A percentile compares a stretch with the other conserved stretches of the same genome.
phyloP scores from a whole-genome alignment of 2,329 filamentous ascomycete species.

The Claviceps sp. region DNA sequence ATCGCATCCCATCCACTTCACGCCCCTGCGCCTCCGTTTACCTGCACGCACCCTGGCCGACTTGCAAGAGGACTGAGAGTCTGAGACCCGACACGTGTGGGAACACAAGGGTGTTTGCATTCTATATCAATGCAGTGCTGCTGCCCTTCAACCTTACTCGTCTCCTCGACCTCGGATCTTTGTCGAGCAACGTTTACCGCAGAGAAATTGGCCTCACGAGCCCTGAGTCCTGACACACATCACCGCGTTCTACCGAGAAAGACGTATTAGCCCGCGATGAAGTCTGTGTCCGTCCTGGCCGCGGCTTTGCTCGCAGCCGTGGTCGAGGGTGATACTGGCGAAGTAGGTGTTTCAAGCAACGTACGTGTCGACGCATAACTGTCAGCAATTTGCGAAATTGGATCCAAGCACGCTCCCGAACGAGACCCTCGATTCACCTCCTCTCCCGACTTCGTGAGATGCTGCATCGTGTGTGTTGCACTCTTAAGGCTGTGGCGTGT shows the following conservation, averaged over 20 bases:
- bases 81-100: background rate
- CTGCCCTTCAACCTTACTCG: too few species aligned
- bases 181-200: background rate
- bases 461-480: background rate
- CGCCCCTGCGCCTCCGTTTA: background rate
- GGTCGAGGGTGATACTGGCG: constrained; percentile 11
- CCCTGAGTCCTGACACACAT: background rate
- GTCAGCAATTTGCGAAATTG: background rate
- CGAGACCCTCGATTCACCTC: background rate
- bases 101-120: too few species aligned
- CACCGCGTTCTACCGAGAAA: background rate
- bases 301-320: constrained; percentile 18
- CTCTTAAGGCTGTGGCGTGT: background rate
- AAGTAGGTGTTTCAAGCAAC: background rate
- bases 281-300: constrained; percentile 18
- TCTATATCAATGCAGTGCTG: too few species aligned
- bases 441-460: background rate
- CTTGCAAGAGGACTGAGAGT: background rate
- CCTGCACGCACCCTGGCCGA: background rate
- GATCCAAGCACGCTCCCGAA: background rate
- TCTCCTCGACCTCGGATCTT: background rate
- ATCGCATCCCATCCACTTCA: background rate
- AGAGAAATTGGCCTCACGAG: too few species aligned
- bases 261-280: constrained; percentile 15
- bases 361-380: constrained; percentile 1